phyloP scores from a whole-genome alignment of 2,329 filamentous ascomycete genomes.

The Exophiala oligosperma region DNA sequence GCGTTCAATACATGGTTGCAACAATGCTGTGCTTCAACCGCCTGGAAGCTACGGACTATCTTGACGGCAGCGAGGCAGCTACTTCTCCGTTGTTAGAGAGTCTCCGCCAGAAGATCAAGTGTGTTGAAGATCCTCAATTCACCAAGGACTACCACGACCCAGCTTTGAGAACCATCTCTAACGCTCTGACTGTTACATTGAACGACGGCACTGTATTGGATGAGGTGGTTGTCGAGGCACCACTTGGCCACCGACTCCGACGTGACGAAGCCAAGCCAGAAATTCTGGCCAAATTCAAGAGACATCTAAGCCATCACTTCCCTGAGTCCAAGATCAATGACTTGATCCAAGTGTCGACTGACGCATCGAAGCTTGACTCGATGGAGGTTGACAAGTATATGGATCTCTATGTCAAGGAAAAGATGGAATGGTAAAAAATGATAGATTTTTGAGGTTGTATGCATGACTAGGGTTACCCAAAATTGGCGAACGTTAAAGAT shows the following conservation, averaged over 20 bases:
- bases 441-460: background rate
- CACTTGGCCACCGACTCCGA: conserved; percentile 85
- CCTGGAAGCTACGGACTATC: conserved; percentile 90
- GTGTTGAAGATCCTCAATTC: conserved; percentile 94
- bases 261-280: conserved; percentile 97
- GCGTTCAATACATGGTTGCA: conserved; percentile 97
- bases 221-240: conserved; percentile 90
- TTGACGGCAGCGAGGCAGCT: conserved; percentile 87
- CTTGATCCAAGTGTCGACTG: conserved; percentile 76
- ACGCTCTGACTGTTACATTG: conserved; percentile 90
- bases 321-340: conserved; percentile 73
- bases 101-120: conserved; percentile 89
- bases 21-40: conserved; percentile 96
- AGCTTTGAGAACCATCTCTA: conserved; percentile 90
- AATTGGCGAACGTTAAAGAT: background rate
- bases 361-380: conserved; percentile 72
- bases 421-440: conserved; percentile 38
- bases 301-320: conserved; percentile 84
- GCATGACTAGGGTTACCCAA: background rate
- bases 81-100: conserved; percentile 86
- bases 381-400: conserved; percentile 92
- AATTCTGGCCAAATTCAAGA: conserved; percentile 93
- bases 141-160: conserved; percentile 96
- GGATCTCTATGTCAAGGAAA: conserved; percentile 71
- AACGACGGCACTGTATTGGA: conserved; percentile 91